phyloP scores from a whole-genome alignment of 1,284 basidiomycete genomes.

The Papiliotrema laurentii region DNA sequence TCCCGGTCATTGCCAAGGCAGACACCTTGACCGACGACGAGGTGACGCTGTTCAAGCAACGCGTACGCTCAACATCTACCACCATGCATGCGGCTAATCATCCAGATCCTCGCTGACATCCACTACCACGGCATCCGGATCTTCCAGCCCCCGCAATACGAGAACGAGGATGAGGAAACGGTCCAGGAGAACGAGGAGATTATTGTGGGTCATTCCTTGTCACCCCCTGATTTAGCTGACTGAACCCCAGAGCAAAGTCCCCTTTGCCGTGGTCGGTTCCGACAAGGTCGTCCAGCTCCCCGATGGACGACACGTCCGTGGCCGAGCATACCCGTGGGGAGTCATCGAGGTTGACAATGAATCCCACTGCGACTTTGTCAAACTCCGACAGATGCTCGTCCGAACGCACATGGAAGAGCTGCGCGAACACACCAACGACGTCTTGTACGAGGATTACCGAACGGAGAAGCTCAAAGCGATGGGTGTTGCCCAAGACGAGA shows the following conservation, averaged over 20 bases:
- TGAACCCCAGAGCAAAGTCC: constrained; percentile 79
- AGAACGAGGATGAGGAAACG: constrained; percentile 96
- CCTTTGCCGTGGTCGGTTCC: constrained; percentile 93
- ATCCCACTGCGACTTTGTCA: constrained; percentile 96
- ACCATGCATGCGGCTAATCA: background rate
- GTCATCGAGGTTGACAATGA: constrained; percentile 97
- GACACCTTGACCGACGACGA: constrained; percentile 96
- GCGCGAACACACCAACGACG: constrained; percentile 87
- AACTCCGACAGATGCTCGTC: constrained; percentile 96
- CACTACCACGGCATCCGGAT: constrained; percentile 89
- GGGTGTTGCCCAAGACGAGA: constrained; percentile 93
- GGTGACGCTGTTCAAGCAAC: constrained; percentile 81
- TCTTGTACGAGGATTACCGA: constrained; percentile 93
- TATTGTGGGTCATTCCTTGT: constrained; percentile 51
- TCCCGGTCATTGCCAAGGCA: constrained; percentile 93
- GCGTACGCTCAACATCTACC: constrained; percentile 54
- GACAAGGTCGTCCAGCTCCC: constrained; percentile 71
- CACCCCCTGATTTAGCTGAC: constrained; percentile 1
- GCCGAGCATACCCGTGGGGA: constrained; percentile 93
- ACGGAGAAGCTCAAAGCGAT: constrained; percentile 89
- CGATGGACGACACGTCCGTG: constrained; percentile 84
- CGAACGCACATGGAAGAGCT: constrained; percentile 98
- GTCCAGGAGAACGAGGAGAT: constrained; percentile 93
- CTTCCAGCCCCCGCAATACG: constrained; percentile 91
- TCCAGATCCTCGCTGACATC: constrained; percentile 82